These are phyloP conservation scores for Camelina neglecta DNA, from an alignment of 345 rosid species.

Conservation along the genomic window DNA sequence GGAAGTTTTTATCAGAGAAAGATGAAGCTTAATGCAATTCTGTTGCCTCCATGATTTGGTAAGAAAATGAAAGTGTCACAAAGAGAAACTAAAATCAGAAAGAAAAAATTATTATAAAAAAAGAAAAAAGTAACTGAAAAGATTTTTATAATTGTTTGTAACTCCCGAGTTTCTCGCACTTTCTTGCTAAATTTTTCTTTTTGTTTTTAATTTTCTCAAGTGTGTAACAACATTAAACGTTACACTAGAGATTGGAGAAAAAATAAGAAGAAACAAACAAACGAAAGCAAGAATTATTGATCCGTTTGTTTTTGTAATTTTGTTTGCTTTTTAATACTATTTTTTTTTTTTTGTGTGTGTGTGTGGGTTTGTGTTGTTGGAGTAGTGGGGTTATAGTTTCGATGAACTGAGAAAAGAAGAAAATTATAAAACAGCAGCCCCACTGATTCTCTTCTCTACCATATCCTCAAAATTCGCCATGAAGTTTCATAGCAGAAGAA, in stretches of 20 bases:
- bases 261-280: constrained; percentile 7
- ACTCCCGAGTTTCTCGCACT: constrained; percentile 47
- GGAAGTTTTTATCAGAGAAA: background rate
- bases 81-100: background rate
- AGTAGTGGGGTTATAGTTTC: constrained; percentile 47
- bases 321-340: constrained; percentile 21
- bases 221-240: constrained; percentile 36
- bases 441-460: constrained; percentile 37
- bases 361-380: background rate
- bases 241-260: constrained; percentile 8
- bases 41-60: constrained; percentile 41
- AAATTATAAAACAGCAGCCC: constrained; percentile 14
- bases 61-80: constrained; percentile 7
- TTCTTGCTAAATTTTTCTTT: constrained; percentile 16
- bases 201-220: background rate
- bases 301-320: constrained; percentile 24
- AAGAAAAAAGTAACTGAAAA: constrained; percentile 41
- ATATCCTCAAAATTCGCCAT: constrained; percentile 42
- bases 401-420: constrained; percentile 35
- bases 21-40: constrained; percentile 25
- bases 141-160: background rate
- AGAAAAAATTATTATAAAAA: background rate
- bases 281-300: constrained; percentile 17
- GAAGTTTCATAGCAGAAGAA: constrained; percentile 36
- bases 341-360: background rate